phyloP scores from a whole-genome alignment of 305 asterid genomes.

The Fraxinus floribunda region DNA sequence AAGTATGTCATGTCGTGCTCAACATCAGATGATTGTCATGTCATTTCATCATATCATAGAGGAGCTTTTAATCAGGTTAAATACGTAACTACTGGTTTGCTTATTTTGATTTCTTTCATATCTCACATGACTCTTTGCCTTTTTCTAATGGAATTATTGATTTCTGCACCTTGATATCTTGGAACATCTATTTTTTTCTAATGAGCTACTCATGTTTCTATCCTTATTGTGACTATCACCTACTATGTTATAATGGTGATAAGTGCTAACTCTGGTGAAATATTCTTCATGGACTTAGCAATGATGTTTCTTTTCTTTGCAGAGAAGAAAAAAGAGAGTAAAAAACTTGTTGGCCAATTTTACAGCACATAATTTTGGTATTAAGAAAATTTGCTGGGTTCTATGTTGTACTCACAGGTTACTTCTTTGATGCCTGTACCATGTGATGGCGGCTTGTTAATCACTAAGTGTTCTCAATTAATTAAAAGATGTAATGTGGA shows the following conservation, averaged over 20 bases:
- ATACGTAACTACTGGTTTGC: background rate
- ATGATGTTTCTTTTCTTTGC: background rate
- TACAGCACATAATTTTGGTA: background rate
- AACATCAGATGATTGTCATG: constrained; percentile 70
- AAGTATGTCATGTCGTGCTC: constrained; percentile 69
- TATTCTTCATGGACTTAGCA: background rate
- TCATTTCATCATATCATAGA: constrained; percentile 86
- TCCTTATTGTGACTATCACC: background rate
- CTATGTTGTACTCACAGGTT: background rate
- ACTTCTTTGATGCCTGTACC: background rate
- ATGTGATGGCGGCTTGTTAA: background rate
- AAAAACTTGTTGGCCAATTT: background rate
- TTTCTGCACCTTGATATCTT: background rate
- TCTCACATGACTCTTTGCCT: constrained; percentile 6
- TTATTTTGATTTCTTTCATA: constrained; percentile 4
- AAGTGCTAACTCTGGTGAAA: background rate
- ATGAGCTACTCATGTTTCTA: background rate
- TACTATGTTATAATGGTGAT: background rate
- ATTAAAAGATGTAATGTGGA: background rate
- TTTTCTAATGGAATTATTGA: background rate
- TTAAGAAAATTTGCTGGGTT: background rate
- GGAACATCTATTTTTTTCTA: background rate
- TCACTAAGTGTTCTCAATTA: background rate
- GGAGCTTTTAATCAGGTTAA: constrained; percentile 76
- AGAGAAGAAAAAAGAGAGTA: background rate